Base-by-base conservation (phyloP, 2,329 filamentous ascomycete species). In the Aureobasidium sp. region DNA sequence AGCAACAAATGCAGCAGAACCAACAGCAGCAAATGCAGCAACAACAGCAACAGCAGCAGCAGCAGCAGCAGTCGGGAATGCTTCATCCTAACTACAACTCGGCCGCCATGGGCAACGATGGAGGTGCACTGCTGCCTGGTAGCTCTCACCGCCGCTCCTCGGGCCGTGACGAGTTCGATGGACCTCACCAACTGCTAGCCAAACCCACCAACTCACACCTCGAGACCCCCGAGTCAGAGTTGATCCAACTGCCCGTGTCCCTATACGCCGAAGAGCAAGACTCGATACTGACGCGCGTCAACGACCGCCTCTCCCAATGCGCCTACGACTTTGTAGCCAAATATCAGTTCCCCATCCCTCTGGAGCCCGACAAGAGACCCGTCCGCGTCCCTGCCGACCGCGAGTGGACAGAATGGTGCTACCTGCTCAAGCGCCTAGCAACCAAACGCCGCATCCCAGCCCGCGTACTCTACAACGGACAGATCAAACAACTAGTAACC, bases 331-430 rank as follows among this genome's bases (percentile, higher is more conserved):
- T 95, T 75, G 87, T 95, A 69, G 90, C 90, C 68, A 91, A 91
- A 75, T 94, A 94, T 73, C 90, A 93, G 75, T 95, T 95, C 72
- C 90, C 90, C 13, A 91, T 95, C 67, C 90, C 90, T 11, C 76
- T 94, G 69, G 89, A 90, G 62, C 84, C 88, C 73, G 89, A 93
- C 73, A 91, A 91, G 83, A 83, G 89, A 67, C 87, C 87, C 61
- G 82, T 92, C 59, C 86, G 88, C 72, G 79, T 86, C 50, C 85
- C 89, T 36, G 85, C 86, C 69, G 89, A 92, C 75, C 83, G 89
- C 65, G 90, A 94, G 74, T 95, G 90, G 90, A 93, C 89, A 48
- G 90, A 95, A 76, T 95, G 90, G 90, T 90, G 93, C 61, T 91
- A 92, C 73, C 82, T 95, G 63, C 80, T 95, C 67, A 94, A 94